Conservation (phyloP, 2,329 filamentous ascomycete species). For the Exophiala sp. region DNA sequence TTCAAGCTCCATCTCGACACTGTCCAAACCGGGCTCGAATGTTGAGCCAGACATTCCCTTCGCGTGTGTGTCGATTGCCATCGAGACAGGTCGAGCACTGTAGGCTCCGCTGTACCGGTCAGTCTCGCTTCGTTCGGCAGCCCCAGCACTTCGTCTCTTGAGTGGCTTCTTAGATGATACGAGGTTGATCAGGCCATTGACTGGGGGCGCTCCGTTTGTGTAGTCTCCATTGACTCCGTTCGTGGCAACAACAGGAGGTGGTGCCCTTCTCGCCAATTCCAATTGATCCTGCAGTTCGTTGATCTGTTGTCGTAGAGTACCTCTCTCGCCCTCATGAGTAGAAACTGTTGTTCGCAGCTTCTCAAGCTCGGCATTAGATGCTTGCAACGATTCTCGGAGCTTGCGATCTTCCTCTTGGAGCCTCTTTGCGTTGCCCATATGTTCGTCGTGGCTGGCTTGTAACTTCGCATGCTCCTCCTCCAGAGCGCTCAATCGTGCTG, state of each 20-base stretch:
- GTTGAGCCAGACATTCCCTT: constrained; percentile 71
- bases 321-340: constrained; percentile 79
- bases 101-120: constrained; percentile 90
- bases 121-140: constrained; percentile 70
- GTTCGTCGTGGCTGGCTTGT: constrained; percentile 85
- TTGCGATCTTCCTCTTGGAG: constrained; percentile 91
- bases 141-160: constrained; percentile 77
- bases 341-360: constrained; percentile 70
- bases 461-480: constrained; percentile 94
- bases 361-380: constrained; percentile 77
- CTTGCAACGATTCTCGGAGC: constrained; percentile 75
- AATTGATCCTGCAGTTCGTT: constrained; percentile 88
- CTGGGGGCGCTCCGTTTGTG: constrained; percentile 58
- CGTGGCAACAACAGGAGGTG: constrained; percentile 63
- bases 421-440: constrained; percentile 82
- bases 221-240: constrained; percentile 54
- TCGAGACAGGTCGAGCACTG: constrained; percentile 92
- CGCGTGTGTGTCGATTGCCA: constrained; percentile 72
- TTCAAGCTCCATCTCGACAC: constrained; percentile 92
- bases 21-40: constrained; percentile 78
- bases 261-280: constrained; percentile 75
- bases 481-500: constrained; percentile 83
- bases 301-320: constrained; percentile 80
- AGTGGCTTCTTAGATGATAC: constrained; percentile 97
- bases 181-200: constrained; percentile 86